Percentiles rank a stretch among this genome's conserved stretches.
Evolutionary conservation across 208 protist genomes (phyloP).

Genomic region (Crithidia brevicula): DNA sequence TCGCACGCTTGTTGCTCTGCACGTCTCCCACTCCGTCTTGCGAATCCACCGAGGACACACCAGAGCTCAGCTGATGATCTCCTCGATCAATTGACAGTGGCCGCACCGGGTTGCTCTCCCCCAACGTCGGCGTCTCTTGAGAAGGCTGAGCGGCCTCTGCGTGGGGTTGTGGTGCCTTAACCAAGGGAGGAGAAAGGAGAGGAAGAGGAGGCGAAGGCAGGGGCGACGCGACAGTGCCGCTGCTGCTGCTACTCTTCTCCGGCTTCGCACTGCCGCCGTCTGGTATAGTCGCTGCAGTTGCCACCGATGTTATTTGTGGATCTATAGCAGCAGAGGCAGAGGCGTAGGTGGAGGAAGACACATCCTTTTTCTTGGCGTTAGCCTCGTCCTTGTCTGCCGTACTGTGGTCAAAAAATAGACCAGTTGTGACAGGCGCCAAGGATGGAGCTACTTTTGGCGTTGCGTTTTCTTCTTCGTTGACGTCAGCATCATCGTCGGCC

Average conservation of each 20-base stretch:
- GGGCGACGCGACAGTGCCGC: too few species aligned
- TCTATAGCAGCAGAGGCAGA: background rate
- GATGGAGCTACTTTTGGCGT: too few species aligned
- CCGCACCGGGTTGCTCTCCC: background rate
- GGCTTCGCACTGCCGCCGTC: too few species aligned
- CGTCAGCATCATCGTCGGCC: too few species aligned
- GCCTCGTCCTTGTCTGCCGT: background rate
- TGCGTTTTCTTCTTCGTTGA: too few species aligned
- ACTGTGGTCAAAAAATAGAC: too few species aligned
- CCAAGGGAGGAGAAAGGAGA: background rate
- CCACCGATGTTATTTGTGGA: too few species aligned
- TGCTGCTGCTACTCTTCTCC: background rate
- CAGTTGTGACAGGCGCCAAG: too few species aligned
- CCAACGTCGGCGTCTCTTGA: background rate
- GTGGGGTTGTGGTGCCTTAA: background rate
- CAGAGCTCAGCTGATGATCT: background rate
- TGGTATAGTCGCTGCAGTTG: too few species aligned
- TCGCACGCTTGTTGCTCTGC: background rate
- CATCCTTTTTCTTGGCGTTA: too few species aligned
- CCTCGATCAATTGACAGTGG: background rate
- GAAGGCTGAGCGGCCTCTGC: background rate
- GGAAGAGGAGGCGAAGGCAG: too few species aligned
- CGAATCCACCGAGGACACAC: background rate
- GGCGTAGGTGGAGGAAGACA: too few species aligned
- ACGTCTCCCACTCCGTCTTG: background rate